Evolutionary conservation across 208 protist genomes (phyloP).

Genomic region (Trypanosomatidae sp.): DNA sequence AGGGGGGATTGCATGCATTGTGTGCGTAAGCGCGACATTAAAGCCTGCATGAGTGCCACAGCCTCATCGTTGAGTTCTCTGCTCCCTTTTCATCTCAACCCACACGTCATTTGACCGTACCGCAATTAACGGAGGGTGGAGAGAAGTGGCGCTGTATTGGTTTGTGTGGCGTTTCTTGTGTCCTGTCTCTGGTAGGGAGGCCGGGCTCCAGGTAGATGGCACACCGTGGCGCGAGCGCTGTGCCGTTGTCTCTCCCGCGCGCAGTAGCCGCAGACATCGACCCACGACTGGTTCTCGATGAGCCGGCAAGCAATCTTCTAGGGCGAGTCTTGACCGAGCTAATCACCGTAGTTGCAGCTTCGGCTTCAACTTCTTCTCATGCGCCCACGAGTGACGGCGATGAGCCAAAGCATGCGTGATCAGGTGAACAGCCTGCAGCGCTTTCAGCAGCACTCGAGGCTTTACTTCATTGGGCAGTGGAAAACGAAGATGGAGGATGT

Average conservation of each 20-base stretch:
- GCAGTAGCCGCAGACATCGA: constrained; percentile 44
- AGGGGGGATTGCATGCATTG: neutral
- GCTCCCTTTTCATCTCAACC: neutral
- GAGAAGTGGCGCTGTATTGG: neutral
- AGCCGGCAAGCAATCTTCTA: constrained; percentile 34
- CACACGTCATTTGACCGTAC: neutral
- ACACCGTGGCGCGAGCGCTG: neutral
- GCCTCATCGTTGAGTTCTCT: neutral
- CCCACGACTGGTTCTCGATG: constrained; percentile 37
- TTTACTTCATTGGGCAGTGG: constrained; percentile 96
- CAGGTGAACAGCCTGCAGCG: constrained; percentile 84
- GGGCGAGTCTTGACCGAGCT: constrained; percentile 31
- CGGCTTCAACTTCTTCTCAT: neutral
- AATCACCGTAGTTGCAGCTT: neutral
- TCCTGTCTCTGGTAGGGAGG: neutral
- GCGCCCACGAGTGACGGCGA: neutral
- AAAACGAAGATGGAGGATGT: constrained; percentile 74
- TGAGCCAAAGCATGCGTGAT: constrained; percentile 27
- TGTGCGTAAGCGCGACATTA: neutral
- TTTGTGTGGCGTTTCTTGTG: neutral
- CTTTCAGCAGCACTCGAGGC: constrained; percentile 87
- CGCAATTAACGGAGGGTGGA: too few species aligned
- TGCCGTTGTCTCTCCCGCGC: constrained; percentile 30
- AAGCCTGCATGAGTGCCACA: neutral
- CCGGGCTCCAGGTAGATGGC: neutral